A percentile compares a stretch with the other conserved stretches of the same genome.
Conservation (phyloP, 768 basidiomycete genomes). For the Filobasidium floriforme region DNA sequence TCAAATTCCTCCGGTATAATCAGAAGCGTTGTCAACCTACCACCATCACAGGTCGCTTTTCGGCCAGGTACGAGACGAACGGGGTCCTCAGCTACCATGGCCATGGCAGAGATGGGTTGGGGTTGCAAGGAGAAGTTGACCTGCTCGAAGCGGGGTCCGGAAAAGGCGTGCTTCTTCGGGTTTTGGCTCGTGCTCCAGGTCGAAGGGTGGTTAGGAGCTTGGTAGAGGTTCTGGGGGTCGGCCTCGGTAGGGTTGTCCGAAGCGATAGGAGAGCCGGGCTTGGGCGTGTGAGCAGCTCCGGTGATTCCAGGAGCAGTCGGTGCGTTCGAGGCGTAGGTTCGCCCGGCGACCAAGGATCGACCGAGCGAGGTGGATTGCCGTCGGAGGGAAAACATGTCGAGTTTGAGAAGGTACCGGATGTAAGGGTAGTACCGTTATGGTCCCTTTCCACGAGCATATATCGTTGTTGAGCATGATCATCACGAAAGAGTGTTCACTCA, state of each 20-base stretch:
- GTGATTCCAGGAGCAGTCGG: not conserved
- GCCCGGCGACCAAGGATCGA: not conserved
- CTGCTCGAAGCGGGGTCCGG: slow-evolving; percentile 83
- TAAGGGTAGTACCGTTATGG: not conserved
- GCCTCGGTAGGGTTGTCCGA: slow-evolving; percentile 10
- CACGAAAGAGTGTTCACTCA: no score
- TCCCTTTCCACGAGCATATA: no score
- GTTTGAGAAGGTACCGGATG: not conserved
- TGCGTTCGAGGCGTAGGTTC: not conserved
- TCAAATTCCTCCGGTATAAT: not conserved
- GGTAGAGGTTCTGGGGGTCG: slow-evolving; percentile 43
- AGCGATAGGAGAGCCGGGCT: slow-evolving; percentile 14
- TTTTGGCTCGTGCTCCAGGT: slow-evolving; percentile 83
- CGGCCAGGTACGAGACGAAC: slow-evolving; percentile 71
- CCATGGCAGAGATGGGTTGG: slow-evolving; percentile 81
- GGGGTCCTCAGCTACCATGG: slow-evolving; percentile 76
- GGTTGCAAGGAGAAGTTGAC: slow-evolving; percentile 80
- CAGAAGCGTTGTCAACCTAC: slow-evolving; percentile 50
- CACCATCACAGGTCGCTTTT: slow-evolving; percentile 89
- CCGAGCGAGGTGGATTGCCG: not conserved
- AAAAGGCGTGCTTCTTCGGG: slow-evolving; percentile 47
- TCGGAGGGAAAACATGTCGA: not conserved
- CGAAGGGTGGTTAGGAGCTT: slow-evolving; percentile 72
- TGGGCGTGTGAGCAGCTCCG: slow-evolving; percentile 10
- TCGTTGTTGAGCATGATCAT: no score